These are phyloP conservation scores for Phialophora verrucosa DNA, from an alignment of 2,329 filamentous ascomycete species.

Conservation along the genomic window DNA sequence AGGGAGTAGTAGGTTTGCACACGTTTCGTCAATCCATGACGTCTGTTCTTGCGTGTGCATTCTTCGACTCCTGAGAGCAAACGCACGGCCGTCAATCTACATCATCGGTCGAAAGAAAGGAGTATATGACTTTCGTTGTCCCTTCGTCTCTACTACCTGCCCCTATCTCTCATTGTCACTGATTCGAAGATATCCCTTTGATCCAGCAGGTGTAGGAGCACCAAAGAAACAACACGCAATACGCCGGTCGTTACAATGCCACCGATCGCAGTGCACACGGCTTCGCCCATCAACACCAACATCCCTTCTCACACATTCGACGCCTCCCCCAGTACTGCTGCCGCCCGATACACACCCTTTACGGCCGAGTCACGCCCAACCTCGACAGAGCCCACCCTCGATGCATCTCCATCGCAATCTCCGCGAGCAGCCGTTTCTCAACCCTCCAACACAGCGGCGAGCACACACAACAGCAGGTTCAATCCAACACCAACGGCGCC, in stretches of 20 bases:
- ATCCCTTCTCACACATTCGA: slow-evolving; percentile 18
- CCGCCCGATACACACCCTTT: slow-evolving; percentile 29
- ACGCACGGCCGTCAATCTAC: slow-evolving; percentile 26
- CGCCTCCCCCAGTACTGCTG: slow-evolving; percentile 30
- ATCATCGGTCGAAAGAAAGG: background rate
- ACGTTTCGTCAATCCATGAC: slow-evolving; percentile 8
- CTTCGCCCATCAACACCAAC: slow-evolving; percentile 38
- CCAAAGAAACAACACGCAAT: background rate
- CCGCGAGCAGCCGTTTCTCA: slow-evolving; percentile 27
- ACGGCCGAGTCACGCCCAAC: slow-evolving; percentile 18
- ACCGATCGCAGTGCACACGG: slow-evolving; percentile 35
- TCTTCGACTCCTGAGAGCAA: slow-evolving; percentile 24
- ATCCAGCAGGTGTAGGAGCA: background rate
- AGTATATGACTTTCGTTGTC: slow-evolving; percentile 16
- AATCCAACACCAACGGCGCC: slow-evolving; percentile 27
- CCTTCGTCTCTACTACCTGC: slow-evolving; percentile 1
- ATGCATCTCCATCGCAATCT: slow-evolving; percentile 10
- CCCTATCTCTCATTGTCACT: slow-evolving; percentile 1
- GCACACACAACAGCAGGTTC: slow-evolving; percentile 27
- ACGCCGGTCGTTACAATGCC: slow-evolving; percentile 19
- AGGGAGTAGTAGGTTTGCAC: slow-evolving; percentile 5
- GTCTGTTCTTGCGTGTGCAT: slow-evolving; percentile 12
- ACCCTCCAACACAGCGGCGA: slow-evolving; percentile 31
- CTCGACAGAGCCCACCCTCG: slow-evolving; percentile 16
- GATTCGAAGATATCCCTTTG: slow-evolving; percentile 3